Base-by-base conservation (phyloP, 2,329 filamentous ascomycete species). In the Cladophialophora bantiana region DNA sequence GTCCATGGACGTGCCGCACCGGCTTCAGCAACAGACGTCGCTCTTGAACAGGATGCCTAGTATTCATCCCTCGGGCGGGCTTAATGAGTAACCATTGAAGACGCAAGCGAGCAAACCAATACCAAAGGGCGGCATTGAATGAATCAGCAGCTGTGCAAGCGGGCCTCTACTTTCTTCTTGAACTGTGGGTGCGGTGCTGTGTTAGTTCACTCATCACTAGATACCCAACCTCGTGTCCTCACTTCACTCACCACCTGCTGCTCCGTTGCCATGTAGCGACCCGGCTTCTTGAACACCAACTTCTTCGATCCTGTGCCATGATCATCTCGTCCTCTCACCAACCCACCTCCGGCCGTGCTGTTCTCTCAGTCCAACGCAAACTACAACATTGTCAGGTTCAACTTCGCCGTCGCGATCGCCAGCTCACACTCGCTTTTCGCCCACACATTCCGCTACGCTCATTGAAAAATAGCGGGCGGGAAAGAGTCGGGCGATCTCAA, bases 11-110 rank as follows among this genome's bases (percentile, higher is more conserved):
- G 45, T n/a, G 36, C 59, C 15, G 36, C 59, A 26, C 38, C 64
- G 9, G 69, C 71, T 2, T 67, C 69, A 31, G 66, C 71, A 15
- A 68, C 71, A 34, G 71, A 72, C 59, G 67, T 72, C 40, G 71
- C 71, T 12, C 62, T 72, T 7, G 69, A 72, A 52, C 71, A 72
- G 52, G 71, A 71, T 64, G 65, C 69, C 50, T 72, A 62, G 65
- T 59, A 40, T 20, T 32, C 48, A 7, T 57, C 45, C 20, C 26
- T 55, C 32, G 57, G 7, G 40, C 40, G 45, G 31, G 32, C 10
- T 35, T 35, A 36, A 48, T 20, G 32, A 53, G 45, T 50, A 26
- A 50, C 18, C 6, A 9, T 31, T 34, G 59, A 61, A 48, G 42
- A 38, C 38, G 31, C 45, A 50, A 50, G 57, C 57, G 18, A 45